A percentile compares a stretch with the other conserved stretches of the same genome.
phyloP scores from a whole-genome alignment of 2,329 filamentous ascomycete genomes.

The Fusarium protoensiforme region DNA sequence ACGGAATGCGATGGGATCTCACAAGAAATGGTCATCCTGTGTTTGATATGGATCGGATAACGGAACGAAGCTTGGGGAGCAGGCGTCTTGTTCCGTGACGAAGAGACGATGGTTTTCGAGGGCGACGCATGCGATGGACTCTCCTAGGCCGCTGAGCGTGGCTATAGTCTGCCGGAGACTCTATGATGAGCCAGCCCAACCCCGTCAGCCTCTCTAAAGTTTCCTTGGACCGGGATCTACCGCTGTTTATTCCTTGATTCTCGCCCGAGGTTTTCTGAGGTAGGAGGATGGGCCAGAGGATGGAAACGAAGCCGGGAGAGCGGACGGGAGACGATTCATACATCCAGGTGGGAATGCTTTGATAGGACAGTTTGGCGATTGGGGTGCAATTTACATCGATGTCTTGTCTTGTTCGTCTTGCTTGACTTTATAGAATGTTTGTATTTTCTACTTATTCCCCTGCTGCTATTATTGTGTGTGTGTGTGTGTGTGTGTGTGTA shows the following conservation, averaged over 20 bases:
- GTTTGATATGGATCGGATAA: conserved; percentile 32
- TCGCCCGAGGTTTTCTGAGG: conserved; percentile 24
- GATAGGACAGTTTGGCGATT: conserved; percentile 64
- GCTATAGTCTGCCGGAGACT: conserved; percentile 9
- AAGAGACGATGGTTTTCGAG: conserved; percentile 25
- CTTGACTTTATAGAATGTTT: conserved; percentile 26
- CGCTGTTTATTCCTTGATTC: conserved; percentile 40
- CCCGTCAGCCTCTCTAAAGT: conserved; percentile 25
- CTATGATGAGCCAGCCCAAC: conserved; percentile 27
- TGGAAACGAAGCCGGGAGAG: conserved; percentile 11
- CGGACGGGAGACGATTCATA: conserved; percentile 48
- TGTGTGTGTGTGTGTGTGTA: neutral
- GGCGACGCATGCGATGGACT: conserved; percentile 20
- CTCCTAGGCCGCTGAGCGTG: conserved; percentile 15
- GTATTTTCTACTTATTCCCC: conserved; percentile 4
- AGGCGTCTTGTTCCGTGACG: conserved; percentile 34
- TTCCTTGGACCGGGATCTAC: conserved; percentile 39
- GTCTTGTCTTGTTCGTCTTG: conserved; percentile 40
- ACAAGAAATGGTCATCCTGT: conserved; percentile 27
- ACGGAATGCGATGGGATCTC: conserved; percentile 19
- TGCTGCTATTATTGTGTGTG: neutral
- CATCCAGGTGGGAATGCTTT: conserved; percentile 53
- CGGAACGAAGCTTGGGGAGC: conserved; percentile 38
- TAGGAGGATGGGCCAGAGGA: conserved; percentile 13
- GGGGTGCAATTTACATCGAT: conserved; percentile 60